Conservation (phyloP, 257 asterid genomes). For the Solanum rostratum region DNA sequence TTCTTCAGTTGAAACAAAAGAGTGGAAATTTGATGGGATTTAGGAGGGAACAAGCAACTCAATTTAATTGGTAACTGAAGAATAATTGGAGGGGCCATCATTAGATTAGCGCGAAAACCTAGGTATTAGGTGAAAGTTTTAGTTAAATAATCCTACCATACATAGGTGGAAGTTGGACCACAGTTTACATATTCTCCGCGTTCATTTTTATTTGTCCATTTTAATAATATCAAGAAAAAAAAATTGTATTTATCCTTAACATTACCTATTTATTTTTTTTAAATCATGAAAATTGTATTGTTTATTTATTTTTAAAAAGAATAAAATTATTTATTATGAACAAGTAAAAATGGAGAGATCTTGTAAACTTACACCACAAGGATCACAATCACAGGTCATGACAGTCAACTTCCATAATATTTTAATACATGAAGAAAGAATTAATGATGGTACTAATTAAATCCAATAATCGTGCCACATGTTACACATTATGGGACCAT, state of each 20-base stretch:
- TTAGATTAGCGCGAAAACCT: not conserved
- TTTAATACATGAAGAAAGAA: not conserved
- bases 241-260: not conserved
- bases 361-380: not conserved
- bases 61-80: not conserved
- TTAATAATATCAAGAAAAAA: not conserved
- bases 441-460: not conserved
- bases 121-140: not conserved
- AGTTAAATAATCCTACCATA: not conserved
- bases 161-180: not conserved
- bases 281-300: not conserved
- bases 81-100: conserved; percentile 1
- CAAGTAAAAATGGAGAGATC: not conserved
- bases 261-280: not conserved
- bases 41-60: not conserved
- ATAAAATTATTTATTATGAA: too few species aligned
- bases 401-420: conserved; percentile 13
- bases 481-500: conserved; percentile 18
- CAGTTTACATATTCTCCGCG: not conserved
- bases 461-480: conserved; percentile 1
- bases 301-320: too few species aligned
- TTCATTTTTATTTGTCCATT: not conserved
- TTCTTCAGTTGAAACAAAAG: not conserved
- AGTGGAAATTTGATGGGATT: not conserved
- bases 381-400: conserved; percentile 10